Conservation (phyloP, 1,139 yeast species). For the Geotrichum aggregatum region DNA sequence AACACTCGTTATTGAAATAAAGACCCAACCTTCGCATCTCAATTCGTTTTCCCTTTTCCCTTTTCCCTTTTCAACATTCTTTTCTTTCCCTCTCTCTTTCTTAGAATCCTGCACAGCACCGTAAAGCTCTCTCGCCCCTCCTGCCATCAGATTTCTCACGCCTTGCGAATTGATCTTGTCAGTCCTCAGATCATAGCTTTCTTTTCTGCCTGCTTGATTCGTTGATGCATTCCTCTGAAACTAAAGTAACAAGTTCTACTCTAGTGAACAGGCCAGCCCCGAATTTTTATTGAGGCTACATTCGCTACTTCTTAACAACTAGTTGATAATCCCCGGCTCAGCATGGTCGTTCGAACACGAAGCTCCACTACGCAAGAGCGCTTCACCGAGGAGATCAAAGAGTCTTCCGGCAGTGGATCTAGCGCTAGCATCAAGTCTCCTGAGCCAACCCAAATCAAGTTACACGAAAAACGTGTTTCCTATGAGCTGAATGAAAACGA, state of each 20-base stretch:
- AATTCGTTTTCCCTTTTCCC: background rate
- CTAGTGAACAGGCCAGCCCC: background rate
- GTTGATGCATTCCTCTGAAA: background rate
- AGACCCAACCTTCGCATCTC: background rate
- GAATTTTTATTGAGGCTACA: background rate
- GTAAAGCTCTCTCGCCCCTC: too few relatives aligned
- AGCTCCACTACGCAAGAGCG: background rate
- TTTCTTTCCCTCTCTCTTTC: background rate
- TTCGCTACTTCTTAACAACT: background rate
- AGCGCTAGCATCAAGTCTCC: too few relatives aligned
- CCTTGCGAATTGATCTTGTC: too few relatives aligned
- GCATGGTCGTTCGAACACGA: constrained; percentile 2
- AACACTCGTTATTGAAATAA: background rate
- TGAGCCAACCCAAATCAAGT: background rate
- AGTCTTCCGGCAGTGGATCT: background rate
- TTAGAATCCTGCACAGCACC: too few relatives aligned
- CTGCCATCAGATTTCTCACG: too few relatives aligned
- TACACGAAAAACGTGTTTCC: background rate
- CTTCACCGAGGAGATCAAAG: background rate
- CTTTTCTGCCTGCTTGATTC: constrained; percentile 1
- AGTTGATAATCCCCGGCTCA: background rate
- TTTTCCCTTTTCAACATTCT: too few relatives aligned
- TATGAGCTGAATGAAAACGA: constrained; percentile 21
- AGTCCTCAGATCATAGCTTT: too few relatives aligned
- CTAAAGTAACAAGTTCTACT: background rate